A percentile compares a stretch with the other conserved stretches of the same genome.
Conservation (phyloP, 805 yeast genomes). For the Cyberlindnera nakhonratchasimensis region DNA sequence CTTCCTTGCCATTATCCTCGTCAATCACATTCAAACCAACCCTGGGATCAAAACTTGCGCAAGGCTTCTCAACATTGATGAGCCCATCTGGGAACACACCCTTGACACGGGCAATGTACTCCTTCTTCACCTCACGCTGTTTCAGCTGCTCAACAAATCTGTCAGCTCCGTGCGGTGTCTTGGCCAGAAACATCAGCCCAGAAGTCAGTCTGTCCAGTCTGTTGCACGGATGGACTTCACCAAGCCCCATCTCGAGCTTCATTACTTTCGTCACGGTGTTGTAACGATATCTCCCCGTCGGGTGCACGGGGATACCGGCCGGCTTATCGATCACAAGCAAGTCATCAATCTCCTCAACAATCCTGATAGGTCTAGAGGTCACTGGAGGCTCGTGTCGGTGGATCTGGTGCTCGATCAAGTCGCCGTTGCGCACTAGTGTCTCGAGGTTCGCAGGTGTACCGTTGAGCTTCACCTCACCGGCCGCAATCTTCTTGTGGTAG, state of each 20-base stretch:
- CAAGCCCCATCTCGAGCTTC: conserved; percentile 58
- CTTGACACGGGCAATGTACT: conserved; percentile 81
- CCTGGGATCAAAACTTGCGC: conserved; percentile 70
- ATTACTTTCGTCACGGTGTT: conserved; percentile 74
- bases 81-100: conserved; percentile 77
- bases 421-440: conserved; percentile 74
- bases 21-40: conserved; percentile 54
- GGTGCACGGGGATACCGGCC: conserved; percentile 92
- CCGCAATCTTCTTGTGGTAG: conserved; percentile 50
- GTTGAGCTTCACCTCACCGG: conserved; percentile 77
- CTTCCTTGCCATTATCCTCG: conserved; percentile 48
- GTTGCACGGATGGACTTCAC: conserved; percentile 78
- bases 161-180: conserved; percentile 55
- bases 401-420: conserved; percentile 65
- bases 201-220: conserved; percentile 88
- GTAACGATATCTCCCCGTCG: conserved; percentile 81
- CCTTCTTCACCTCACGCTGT: conserved; percentile 57
- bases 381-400: conserved; percentile 83
- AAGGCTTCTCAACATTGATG: conserved; percentile 60
- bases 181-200: conserved; percentile 73
- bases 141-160: conserved; percentile 51
- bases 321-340: conserved; percentile 89
- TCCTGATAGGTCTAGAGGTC: conserved; percentile 32
- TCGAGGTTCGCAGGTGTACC: conserved; percentile 59
- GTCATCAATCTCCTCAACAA: conserved; percentile 59